phyloP scores from a whole-genome alignment of 495 filamentous ascomycete species.

The Penicillium steckii region DNA sequence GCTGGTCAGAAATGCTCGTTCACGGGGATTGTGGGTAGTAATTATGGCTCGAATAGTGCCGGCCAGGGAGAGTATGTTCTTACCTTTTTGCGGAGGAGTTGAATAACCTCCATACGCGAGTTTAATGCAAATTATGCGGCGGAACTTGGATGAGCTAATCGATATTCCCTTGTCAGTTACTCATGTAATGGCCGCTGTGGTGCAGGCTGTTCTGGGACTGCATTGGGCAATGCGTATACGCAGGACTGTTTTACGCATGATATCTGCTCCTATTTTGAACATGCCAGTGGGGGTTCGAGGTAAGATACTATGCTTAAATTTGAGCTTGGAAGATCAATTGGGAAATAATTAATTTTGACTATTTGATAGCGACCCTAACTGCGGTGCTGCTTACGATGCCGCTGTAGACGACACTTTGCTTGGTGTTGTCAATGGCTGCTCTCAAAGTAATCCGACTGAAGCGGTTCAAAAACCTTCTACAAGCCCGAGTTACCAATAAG shows the following conservation, averaged over 20 bases:
- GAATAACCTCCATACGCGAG: not conserved
- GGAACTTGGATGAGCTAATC: no score
- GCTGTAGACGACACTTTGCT: not conserved
- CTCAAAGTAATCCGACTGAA: not conserved
- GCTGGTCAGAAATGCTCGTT: not conserved
- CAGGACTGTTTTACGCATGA: not conserved
- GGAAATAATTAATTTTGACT: not conserved
- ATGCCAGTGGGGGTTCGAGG: not conserved
- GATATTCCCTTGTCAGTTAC: not conserved
- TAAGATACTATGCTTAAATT: not conserved
- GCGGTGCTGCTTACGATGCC: not conserved
- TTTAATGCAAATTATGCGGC: no score
- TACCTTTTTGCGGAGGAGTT: not conserved
- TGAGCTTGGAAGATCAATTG: not conserved
- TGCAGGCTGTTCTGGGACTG: not conserved
- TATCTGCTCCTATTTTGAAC: not conserved
- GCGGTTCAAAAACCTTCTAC: not conserved
- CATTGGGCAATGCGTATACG: not conserved
- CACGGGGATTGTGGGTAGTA: not conserved
- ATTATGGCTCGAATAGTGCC: not conserved
- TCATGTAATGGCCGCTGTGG: not conserved
- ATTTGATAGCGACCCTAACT: not conserved
- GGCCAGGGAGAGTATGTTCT: not conserved
- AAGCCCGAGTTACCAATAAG: not conserved
- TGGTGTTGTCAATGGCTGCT: not conserved